Evolutionary conservation across 768 basidiomycete species (phyloP), one percentile per base, ranked within the genome.

Genomic region (Tephrocybe sp.): DNA sequence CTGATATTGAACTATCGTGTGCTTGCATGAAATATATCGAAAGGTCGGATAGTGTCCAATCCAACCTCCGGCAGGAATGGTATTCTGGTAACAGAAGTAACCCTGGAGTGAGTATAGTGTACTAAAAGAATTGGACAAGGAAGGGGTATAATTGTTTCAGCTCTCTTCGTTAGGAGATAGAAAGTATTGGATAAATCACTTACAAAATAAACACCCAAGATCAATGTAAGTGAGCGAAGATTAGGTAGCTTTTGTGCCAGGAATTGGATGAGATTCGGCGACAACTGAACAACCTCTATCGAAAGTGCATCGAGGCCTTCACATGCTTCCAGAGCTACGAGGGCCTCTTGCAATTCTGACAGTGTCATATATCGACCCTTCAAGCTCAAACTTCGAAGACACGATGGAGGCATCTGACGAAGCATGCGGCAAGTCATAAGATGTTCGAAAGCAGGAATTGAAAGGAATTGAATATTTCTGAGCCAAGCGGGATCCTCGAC

Each of bases 31-130:
- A 40, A 31, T 40, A 52, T 26, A 51, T 22, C 1, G 51, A 52
- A 20, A 52, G 45, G 31, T 52, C 51, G 39, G 20, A 19, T 14
- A 47, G 35, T 6, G 45, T n/a, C 45, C 51, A 47, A 26, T 51
- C 41, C 19, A 43, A 5, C 13, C 14, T 26, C 26, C 7, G 22
- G 17, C 14, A 5, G 32, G 42, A 17, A 13, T 33, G 34, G 11
- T 14, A 20, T n/a, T 20, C 35, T 38, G 36, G 6, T 20, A 26
- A 7, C 35, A 47, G n/a, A 4, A 33, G 6, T 1, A 20, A 31
- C 26, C 7, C 26, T 17, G 4, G 11, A n/a, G 43, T 33, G 31
- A 19, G 17, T 9, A 20, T 16, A 34, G n/a, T 45, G 32, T 17
- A 13, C 43, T 45, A 26, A 13, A 31, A 7, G 30, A 8, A 32